Evolutionary conservation across 768 basidiomycete genomes (phyloP).

Genomic region (Grammothele lineata): DNA sequence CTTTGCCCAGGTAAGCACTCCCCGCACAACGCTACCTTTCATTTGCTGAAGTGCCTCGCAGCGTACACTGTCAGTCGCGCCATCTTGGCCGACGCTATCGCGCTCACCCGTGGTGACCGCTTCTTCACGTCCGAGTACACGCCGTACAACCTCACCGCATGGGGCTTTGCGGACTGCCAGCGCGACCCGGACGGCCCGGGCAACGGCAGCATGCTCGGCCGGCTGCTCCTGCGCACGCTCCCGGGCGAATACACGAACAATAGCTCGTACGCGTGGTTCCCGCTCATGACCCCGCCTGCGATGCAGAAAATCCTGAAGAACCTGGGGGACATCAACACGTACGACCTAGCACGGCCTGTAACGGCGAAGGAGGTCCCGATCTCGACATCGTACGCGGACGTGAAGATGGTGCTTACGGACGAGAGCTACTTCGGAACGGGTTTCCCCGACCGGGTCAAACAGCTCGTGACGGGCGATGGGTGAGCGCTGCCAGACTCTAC

Average conservation of each 20-base stretch:
- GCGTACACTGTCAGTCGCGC: conserved; percentile 83
- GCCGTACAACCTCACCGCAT: conserved; percentile 73
- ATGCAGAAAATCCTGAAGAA: conserved; percentile 61
- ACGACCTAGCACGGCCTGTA: conserved; percentile 51
- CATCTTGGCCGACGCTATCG: conserved; percentile 82
- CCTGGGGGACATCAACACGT: conserved; percentile 48
- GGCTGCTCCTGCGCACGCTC: conserved; percentile 69
- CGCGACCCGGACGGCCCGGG: conserved; percentile 68
- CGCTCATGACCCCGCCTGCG: conserved; percentile 72
- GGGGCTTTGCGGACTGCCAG: conserved; percentile 84
- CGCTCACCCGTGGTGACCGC: conserved; percentile 81
- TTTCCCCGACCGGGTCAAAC: conserved; percentile 46
- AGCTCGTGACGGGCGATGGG: conserved; percentile 60
- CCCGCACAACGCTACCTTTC: not conserved
- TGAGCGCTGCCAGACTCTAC: too few species aligned
- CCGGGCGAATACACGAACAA: conserved; percentile 65
- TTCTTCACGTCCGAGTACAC: conserved; percentile 82
- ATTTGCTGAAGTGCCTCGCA: conserved; percentile 20
- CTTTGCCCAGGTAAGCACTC: conserved; percentile 65
- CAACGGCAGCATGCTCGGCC: conserved; percentile 72
- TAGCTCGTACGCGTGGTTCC: conserved; percentile 82
- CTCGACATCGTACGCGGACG: conserved; percentile 45
- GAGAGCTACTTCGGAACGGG: conserved; percentile 40
- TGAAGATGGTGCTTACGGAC: conserved; percentile 49
- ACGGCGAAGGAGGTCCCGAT: conserved; percentile 21